Percentiles rank a stretch among this genome's conserved stretches.
Conservation (phyloP, 2,329 filamentous ascomycete genomes). For the Bipolaris sorokiniana region DNA sequence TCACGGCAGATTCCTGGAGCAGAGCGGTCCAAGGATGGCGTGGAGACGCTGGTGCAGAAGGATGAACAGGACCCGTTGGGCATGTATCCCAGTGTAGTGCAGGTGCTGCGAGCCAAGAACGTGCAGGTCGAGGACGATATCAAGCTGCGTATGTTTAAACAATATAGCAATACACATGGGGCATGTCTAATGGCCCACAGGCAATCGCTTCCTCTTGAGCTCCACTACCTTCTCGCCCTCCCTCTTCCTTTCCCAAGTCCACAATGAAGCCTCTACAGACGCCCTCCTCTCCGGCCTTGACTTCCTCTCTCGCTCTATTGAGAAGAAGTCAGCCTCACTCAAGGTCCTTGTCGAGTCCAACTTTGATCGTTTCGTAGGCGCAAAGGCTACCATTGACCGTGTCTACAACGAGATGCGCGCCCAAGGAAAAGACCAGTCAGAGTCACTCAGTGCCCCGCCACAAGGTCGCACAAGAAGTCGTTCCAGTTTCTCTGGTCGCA, state of each 20-base stretch:
- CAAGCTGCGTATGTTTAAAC: slow-evolving; percentile 68
- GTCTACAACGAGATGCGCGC: slow-evolving; percentile 95
- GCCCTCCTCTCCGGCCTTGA: slow-evolving; percentile 82
- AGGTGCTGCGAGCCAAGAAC: slow-evolving; percentile 76
- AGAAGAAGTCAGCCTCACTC: slow-evolving; percentile 95
- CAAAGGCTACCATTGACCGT: slow-evolving; percentile 97
- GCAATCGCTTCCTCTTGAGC: slow-evolving; percentile 91
- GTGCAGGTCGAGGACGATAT: slow-evolving; percentile 84
- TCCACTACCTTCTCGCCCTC: slow-evolving; percentile 95
- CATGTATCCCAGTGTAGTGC: slow-evolving; percentile 83
- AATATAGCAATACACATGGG: slow-evolving; percentile 4
- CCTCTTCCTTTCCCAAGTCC: slow-evolving; percentile 89
- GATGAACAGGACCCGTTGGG: slow-evolving; percentile 94
- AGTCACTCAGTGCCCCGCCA: slow-evolving; percentile 44
- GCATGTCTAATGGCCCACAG: slow-evolving; percentile 49
- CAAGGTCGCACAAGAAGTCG: slow-evolving; percentile 74
- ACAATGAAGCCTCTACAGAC: slow-evolving; percentile 83
- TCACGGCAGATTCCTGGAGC: slow-evolving; percentile 71
- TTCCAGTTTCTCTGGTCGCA: slow-evolving; percentile 61
- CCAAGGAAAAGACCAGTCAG: slow-evolving; percentile 63
- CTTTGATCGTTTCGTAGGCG: slow-evolving; percentile 96
- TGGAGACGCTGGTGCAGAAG: slow-evolving; percentile 80
- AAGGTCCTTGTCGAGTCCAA: slow-evolving; percentile 97
- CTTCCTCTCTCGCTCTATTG: slow-evolving; percentile 86
- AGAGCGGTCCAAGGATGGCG: slow-evolving; percentile 69